These are phyloP conservation scores for Collybia nuda DNA, from an alignment of 768 basidiomycete genomes.

Conservation along the genomic window DNA sequence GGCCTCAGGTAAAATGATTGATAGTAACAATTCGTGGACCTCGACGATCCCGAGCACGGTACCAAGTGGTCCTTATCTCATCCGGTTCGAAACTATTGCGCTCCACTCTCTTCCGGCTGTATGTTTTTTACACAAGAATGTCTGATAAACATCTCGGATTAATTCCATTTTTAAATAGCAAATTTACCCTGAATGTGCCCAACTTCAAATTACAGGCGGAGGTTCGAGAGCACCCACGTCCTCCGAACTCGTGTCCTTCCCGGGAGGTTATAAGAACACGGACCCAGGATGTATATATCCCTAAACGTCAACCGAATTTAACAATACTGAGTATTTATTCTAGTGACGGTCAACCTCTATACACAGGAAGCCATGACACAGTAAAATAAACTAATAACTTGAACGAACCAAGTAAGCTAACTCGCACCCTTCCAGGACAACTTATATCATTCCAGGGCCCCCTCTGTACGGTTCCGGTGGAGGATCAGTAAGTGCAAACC, in stretches of 20 bases:
- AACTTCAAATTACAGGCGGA: slow-evolving; percentile 40
- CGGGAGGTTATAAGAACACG: slow-evolving; percentile 41
- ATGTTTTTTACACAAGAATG: slow-evolving; percentile 15
- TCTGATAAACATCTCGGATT: background rate
- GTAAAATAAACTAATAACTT: slow-evolving; percentile 2
- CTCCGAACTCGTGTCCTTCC: slow-evolving; percentile 46
- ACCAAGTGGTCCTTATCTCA: slow-evolving; percentile 42
- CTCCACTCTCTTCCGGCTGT: slow-evolving; percentile 54
- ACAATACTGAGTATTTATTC: slow-evolving; percentile 18
- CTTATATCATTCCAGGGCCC: slow-evolving; percentile 43
- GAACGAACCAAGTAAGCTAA: background rate
- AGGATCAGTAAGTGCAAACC: slow-evolving; percentile 4
- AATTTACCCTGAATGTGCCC: slow-evolving; percentile 67
- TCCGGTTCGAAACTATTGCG: slow-evolving; percentile 51
- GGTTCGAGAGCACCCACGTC: slow-evolving; percentile 37
- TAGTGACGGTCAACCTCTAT: slow-evolving; percentile 42
- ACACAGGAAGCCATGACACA: slow-evolving; percentile 32
- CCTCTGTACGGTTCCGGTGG: slow-evolving; percentile 38
- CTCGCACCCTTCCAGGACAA: slow-evolving; percentile 13
- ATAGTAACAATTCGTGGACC: slow-evolving; percentile 44
- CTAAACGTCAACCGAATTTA: background rate
- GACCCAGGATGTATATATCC: slow-evolving; percentile 40
- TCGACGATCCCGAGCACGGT: slow-evolving; percentile 43
- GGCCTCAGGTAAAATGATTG: slow-evolving; percentile 45
- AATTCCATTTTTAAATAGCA: slow-evolving; percentile 34